Evolutionary conservation across 2,329 filamentous ascomycete genomes (phyloP), one percentile per base, ranked within the genome.

Genomic region (Pseudocercospora cruenta): DNA sequence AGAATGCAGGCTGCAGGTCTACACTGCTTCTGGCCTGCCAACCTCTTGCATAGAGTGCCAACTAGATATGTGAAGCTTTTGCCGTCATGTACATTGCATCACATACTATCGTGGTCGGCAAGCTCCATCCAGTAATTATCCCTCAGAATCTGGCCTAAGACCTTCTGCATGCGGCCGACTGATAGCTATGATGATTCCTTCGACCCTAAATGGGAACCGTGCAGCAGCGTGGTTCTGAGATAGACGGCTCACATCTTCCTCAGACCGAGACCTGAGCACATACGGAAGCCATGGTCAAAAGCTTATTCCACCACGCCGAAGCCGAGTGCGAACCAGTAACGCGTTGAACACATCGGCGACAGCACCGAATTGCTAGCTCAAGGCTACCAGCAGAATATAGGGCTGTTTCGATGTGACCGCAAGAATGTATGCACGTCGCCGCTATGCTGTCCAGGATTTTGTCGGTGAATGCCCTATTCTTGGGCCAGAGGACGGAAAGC

Each of bases 391-490:
- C 51, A 55, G 51, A 14, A 16, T 24, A 10, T 33, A 55, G 51
- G 24, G 51, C 51, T 19, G 47, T 21, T 51, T 51, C 9, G 47
- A 14, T 19, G 1, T 51, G 47, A 12, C 26, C 47, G 24, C 47
- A 26, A 22, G 21, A 21, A 51, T 55, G 26, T 55, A 59, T 59
- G 57, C 57, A 59, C 47, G 57, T 19, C 36, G 19, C 57, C 33
- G 57, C 57, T 43, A 43, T 45, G 21, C 12, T 5, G 21, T n/a
- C 57, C 57, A 59, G 33, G 36, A 45, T 59, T 10, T 59, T 16
- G 57, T 59, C 57, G 57, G 36, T 16, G 33, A 24, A 26, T 33
- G 33, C 16, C 57, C 57, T 59, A 59, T 59, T 59, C 57, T 59
- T 59, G 33, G 36, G 31, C 3, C 19, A 4, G 10, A 33, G 31